Percentiles rank a stretch among this genome's conserved stretches.
Conservation (phyloP, 2,329 filamentous ascomycete species). For the Neoascochyta sp. region DNA sequence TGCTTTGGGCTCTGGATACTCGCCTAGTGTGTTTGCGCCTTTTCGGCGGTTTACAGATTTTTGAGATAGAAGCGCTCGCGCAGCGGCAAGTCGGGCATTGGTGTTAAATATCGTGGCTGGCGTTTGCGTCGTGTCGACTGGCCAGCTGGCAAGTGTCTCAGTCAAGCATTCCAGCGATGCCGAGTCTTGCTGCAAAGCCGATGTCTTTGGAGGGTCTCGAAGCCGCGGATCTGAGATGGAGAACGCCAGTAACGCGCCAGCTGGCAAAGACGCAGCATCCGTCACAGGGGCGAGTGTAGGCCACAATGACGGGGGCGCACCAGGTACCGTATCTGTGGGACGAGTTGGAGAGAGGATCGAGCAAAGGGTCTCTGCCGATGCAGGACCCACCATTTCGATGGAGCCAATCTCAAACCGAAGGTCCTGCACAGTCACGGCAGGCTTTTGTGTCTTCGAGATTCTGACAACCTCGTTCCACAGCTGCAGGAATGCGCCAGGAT, state of each 20-base stretch:
- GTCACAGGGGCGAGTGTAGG: conserved; percentile 26
- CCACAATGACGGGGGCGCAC: conserved; percentile 38
- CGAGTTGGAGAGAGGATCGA: conserved; percentile 58
- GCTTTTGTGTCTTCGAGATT: conserved; percentile 58
- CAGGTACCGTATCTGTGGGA: conserved; percentile 11
- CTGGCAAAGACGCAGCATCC: conserved; percentile 61
- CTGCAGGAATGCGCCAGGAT: conserved; percentile 75
- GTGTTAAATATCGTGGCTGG: conserved; percentile 64
- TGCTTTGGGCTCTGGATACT: conserved; percentile 53
- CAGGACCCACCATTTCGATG: conserved; percentile 68
- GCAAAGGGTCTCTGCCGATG: conserved; percentile 72
- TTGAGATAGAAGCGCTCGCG: conserved; percentile 66
- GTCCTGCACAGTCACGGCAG: conserved; percentile 62
- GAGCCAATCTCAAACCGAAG: conserved; percentile 69
- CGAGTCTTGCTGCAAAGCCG: conserved; percentile 27
- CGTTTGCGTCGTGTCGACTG: conserved; percentile 53
- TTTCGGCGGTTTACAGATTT: conserved; percentile 78
- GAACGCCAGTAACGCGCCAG: conserved; percentile 68
- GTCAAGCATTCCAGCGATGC: conserved; percentile 46
- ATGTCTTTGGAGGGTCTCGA: conserved; percentile 64
- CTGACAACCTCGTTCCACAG: conserved; percentile 62
- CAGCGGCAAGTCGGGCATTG: conserved; percentile 60
- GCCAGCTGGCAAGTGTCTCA: conserved; percentile 64
- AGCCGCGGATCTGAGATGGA: conserved; percentile 75
- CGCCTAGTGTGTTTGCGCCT: conserved; percentile 59